Evolutionary conservation across 352 stramenopile genomes (phyloP).

Genomic region (Achlya hypogyna): DNA sequence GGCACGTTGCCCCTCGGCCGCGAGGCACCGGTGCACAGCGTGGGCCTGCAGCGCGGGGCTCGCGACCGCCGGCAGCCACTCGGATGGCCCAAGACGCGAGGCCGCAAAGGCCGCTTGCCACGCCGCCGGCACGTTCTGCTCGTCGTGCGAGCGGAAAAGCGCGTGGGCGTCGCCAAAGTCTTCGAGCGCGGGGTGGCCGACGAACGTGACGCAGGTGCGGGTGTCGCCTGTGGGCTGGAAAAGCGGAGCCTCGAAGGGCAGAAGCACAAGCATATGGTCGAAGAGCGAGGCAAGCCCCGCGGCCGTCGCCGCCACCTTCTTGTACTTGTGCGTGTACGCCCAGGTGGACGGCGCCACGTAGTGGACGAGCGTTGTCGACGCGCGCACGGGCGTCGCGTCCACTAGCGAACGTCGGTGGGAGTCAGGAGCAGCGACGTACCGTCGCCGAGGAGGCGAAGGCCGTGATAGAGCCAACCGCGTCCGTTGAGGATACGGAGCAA

Average conservation of each 20-base stretch:
- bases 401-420: not conserved
- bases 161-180: slow-evolving; percentile 47
- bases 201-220: slow-evolving; percentile 27
- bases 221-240: slow-evolving; percentile 35
- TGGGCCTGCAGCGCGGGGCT: not conserved
- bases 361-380: slow-evolving; percentile 29
- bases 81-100: not conserved
- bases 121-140: not conserved
- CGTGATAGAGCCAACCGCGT: not conserved
- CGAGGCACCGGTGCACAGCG: not conserved
- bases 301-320: slow-evolving; percentile 26
- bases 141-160: too few relatives aligned
- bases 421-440: not conserved
- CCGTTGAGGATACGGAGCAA: slow-evolving; percentile 37
- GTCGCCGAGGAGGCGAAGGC: not conserved
- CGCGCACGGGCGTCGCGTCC: not conserved
- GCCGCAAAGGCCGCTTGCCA: slow-evolving; percentile 19
- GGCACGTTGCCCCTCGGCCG: not conserved
- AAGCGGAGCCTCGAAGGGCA: slow-evolving; percentile 55
- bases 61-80: not conserved
- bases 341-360: slow-evolving; percentile 73
- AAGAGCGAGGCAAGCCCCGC: slow-evolving; percentile 32
- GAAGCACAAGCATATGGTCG: slow-evolving; percentile 56
- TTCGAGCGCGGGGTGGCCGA: slow-evolving; percentile 57
- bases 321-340: slow-evolving; percentile 51